Evolutionary conservation across 441 rosid genomes (phyloP).

Genomic region (Metrosideros polymorpha): DNA sequence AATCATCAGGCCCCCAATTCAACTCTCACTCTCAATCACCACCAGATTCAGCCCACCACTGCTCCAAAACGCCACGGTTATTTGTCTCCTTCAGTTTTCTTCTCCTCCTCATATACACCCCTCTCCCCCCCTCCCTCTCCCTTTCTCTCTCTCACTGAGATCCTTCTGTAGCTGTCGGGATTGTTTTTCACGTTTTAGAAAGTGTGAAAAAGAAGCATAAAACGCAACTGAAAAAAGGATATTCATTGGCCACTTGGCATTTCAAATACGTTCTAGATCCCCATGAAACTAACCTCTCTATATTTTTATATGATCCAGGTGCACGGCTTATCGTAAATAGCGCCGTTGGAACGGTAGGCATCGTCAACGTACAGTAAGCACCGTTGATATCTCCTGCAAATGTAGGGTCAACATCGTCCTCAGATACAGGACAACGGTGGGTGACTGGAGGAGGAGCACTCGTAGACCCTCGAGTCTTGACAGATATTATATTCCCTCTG

Average conservation of each 20-base stretch:
- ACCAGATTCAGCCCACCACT: neutral
- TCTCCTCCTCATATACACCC: neutral
- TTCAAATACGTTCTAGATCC: neutral
- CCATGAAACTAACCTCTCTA: neutral
- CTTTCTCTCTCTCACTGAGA: neutral
- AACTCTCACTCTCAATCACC: neutral
- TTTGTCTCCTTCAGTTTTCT: neutral
- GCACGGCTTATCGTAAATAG: neutral
- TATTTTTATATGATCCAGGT: neutral
- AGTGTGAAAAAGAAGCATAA: neutral
- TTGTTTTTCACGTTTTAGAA: neutral
- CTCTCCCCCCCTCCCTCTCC: neutral
- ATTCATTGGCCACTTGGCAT: neutral
- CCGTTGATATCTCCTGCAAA: too few relatives aligned
- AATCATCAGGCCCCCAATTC: constrained; percentile 27
- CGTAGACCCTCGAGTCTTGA: too few relatives aligned
- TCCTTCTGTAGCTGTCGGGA: neutral
- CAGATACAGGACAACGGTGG: neutral
- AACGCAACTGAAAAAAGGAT: neutral
- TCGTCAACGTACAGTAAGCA: neutral
- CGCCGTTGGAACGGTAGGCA: neutral
- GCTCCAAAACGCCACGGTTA: neutral
- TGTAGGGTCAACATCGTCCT: neutral
- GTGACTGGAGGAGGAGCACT: too few relatives aligned
- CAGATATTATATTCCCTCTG: too few relatives aligned